Evolutionary conservation across 306 rosid genomes (phyloP), one percentile per base, ranked within the genome.

Genomic region (Sphenostylis stenocarpa): DNA sequence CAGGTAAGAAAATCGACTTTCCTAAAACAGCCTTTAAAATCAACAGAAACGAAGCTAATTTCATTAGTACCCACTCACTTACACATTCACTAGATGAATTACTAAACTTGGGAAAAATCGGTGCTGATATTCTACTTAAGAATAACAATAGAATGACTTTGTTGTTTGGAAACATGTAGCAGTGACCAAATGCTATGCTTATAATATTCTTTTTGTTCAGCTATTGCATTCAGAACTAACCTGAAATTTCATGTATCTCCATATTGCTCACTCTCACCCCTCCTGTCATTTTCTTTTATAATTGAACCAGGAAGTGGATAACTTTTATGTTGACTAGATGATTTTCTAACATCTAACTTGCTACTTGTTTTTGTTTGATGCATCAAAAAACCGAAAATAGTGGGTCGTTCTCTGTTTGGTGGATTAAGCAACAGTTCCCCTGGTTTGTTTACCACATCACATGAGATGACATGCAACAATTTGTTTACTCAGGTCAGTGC

Each of bases 401-500:
- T 69, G 63, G 90, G 98, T 3, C 90, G 88, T 78, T 85, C 95
- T 15, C 83, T 94, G 85, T 57, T 87, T 15, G 86, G 95, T 7
- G 87, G 90, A 44, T 72, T 88, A 15, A 68, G 87, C 81, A 84
- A 78, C 85, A 84, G 73, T 77, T 73, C 81, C 36, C 80, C 90
- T 58, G 86, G 84, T 62, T 56, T 83, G 38, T 23, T 73, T 71
- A 80, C 85, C 70, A 26, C 87, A 55, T 81, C 95, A 17, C 85
- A 67, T 23, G 94, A 84, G 84, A 55, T 75, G 78, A 16, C 81
- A 62, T 77, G 85, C 86, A 57, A 28, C 75, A 84, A 58, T 82
- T 86, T 81, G 75, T 80, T 90, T 44, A 86, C 86, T 55, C 98
- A 94, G 91, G 97, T 91, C 67, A 76, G 86, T 69, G 29, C 24